These are phyloP conservation scores for Colletotrichum sp. DNA, from an alignment of 2,329 filamentous ascomycete genomes.

Conservation along the genomic window DNA sequence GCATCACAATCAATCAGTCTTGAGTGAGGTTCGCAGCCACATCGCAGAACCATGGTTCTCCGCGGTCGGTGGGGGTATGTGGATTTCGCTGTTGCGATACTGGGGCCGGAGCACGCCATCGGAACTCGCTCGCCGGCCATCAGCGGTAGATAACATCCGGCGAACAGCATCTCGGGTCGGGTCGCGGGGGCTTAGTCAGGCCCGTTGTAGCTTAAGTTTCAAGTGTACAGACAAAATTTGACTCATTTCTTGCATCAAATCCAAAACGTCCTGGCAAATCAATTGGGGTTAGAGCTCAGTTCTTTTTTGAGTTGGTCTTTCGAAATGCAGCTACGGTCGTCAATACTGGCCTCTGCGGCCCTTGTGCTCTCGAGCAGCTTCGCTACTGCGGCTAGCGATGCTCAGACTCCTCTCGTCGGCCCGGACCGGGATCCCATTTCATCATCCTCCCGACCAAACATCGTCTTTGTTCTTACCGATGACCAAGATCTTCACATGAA, in stretches of 20 bases:
- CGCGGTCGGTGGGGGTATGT: neutral
- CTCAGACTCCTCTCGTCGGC: constrained; percentile 6
- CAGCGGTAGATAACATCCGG: neutral
- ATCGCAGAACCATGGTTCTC: neutral
- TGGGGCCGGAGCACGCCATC: constrained; percentile 10
- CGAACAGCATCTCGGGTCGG: neutral
- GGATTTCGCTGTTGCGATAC: neutral
- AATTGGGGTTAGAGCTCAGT: neutral
- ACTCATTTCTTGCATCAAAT: neutral
- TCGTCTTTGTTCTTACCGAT: constrained; percentile 70
- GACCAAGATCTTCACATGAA: constrained; percentile 69
- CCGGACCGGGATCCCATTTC: neutral
- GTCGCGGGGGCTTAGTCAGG: neutral
- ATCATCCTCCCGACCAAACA: constrained; percentile 48
- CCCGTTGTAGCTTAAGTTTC: neutral
- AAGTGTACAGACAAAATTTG: neutral
- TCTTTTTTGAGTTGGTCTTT: neutral
- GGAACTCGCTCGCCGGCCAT: neutral
- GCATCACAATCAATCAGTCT: neutral
- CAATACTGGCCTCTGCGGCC: neutral
- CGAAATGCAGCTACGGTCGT: neutral
- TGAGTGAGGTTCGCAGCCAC: neutral
- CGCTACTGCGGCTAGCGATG: neutral
- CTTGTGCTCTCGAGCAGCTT: neutral
- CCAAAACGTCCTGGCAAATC: neutral